phyloP scores from a whole-genome alignment of 306 rosid species.

The Oemleria cerasiformis region DNA sequence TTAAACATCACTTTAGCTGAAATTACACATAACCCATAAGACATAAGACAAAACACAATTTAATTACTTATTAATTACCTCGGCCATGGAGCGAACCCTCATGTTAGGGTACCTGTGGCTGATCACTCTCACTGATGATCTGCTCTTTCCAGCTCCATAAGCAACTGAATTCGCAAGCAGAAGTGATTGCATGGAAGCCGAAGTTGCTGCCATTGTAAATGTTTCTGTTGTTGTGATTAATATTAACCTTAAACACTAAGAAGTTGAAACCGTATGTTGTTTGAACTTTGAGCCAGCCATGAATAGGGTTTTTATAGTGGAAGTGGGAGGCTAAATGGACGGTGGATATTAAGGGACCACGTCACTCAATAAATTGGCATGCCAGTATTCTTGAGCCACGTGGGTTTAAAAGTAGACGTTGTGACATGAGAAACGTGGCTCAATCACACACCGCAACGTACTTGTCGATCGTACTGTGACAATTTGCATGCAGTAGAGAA shows the following conservation, averaged over 20 bases:
- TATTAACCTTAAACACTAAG: no score
- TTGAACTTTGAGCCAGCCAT: not conserved
- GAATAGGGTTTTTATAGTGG: not conserved
- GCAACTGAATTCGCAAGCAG: no score
- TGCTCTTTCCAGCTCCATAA: conserved; percentile 11
- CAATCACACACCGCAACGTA: not conserved
- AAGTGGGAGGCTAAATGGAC: not conserved
- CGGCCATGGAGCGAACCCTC: conserved; percentile 38
- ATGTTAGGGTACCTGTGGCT: conserved; percentile 32
- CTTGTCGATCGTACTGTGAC: not conserved
- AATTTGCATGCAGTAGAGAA: not conserved
- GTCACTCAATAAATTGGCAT: not conserved
- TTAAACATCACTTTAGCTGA: not conserved
- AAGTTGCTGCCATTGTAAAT: no score
- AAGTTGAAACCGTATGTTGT: no score
- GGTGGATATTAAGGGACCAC: not conserved
- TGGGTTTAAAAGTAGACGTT: not conserved
- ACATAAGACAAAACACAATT: not conserved
- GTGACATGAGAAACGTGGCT: not conserved
- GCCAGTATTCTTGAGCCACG: not conserved
- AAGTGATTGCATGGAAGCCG: no score
- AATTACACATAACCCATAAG: not conserved
- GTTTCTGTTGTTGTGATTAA: no score
- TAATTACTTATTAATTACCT: conserved; percentile 26
- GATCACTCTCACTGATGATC: conserved; percentile 13